Base-by-base conservation (phyloP, 1,284 basidiomycete genomes). In the Blastosporella zonata region DNA sequence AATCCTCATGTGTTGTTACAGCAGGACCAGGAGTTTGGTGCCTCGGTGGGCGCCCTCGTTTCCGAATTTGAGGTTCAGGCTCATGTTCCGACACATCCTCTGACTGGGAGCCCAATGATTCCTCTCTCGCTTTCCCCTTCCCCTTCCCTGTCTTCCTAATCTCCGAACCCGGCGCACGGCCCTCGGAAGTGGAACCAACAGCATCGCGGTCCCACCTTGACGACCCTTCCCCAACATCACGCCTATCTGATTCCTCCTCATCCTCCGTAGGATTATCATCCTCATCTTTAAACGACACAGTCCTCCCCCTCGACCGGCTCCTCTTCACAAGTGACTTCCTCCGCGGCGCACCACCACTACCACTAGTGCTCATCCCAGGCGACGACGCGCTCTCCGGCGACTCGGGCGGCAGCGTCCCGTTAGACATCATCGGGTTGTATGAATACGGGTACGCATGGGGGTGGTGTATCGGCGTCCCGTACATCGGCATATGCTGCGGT, bases 331-430 rank as follows among this genome's bases (percentile, higher is more conserved):
- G 50, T 7, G 67, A 64, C 46, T 65, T 67, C 23, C 57, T 63
- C 27, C 64, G 58, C 17, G 55, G 45, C 23, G 41, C 45, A 9
- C 46, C 39, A 41, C 7, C 12, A 13, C 49, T 54, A 13, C 7
- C 12, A 13, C 49, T 54, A 13, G 42, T 27, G 17, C 40, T 12
- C 36, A 35, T 29, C n/a, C 21, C 23, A 21, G 54, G 49, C 5
- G 67, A 65, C 2, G 68, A 66, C 2, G 69, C 29, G 12, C 59
- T 58, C 20, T 69, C 66, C 1, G 75, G 74, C 2, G 75, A 75
- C 34, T 71, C 71, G 15, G 76, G 77, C 4, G 76, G 76, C 27
- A 73, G 53, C 0, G 76, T 75, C 6, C 67, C 74, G 42, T 59
- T 63, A 2, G 75, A 77, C 50, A 68, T 65, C 25, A 59, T 59